Percentiles rank a stretch among this genome's conserved stretches.
Evolutionary conservation across 257 asterid genomes (phyloP).

Genomic region (Solanum virginianum): DNA sequence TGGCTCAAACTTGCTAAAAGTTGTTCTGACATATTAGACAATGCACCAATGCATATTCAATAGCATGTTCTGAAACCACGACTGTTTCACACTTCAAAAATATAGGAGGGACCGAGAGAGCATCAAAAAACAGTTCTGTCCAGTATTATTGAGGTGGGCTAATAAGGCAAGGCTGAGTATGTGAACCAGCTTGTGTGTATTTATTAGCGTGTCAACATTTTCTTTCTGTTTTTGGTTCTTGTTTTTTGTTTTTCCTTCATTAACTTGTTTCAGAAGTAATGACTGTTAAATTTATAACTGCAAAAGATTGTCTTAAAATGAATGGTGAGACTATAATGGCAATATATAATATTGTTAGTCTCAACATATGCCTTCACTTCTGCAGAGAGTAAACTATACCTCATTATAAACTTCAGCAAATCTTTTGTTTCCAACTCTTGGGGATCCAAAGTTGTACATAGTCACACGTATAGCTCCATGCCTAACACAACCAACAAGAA

Average conservation of each 20-base stretch:
- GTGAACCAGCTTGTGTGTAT: neutral
- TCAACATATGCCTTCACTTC: neutral
- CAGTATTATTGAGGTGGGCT: neutral
- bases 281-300: neutral
- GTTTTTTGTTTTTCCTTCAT: neutral
- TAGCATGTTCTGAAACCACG: neutral
- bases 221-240: neutral
- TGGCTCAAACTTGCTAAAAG: neutral
- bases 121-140: neutral
- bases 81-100: neutral
- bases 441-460: slow-evolving; percentile 96
- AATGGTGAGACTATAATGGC: neutral
- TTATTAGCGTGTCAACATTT: neutral
- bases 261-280: neutral
- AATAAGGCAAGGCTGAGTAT: neutral
- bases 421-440: slow-evolving; percentile 89
- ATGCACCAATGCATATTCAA: neutral
- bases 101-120: neutral
- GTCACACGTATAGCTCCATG: slow-evolving; percentile 68
- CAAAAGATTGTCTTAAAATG: neutral
- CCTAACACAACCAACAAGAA: slow-evolving; percentile 24
- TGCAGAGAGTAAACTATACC: slow-evolving; percentile 23
- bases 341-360: neutral
- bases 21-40: neutral
- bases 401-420: slow-evolving; percentile 84